Percentiles rank a stretch among this genome's conserved stretches.
Conservation (phyloP, 2,329 filamentous ascomycete genomes). For the Aspergillus sergii region DNA sequence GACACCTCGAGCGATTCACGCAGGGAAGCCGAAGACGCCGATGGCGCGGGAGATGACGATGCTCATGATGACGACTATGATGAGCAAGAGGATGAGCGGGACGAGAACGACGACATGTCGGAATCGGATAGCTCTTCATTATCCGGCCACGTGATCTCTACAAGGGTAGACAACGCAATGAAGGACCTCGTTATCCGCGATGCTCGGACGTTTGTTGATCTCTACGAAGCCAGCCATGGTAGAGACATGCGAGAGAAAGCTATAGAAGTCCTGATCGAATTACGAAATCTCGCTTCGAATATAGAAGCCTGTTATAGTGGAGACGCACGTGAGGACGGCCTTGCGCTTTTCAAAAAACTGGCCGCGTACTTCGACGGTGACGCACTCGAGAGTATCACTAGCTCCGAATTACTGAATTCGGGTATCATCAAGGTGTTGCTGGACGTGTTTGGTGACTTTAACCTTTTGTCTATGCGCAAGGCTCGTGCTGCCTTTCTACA, state of each 20-base stretch:
- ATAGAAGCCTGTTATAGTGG: constrained; percentile 71
- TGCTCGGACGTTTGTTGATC: constrained; percentile 80
- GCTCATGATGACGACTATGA: constrained; percentile 58
- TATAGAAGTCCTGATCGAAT: constrained; percentile 69
- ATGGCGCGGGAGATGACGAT: constrained; percentile 55
- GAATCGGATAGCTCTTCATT: constrained; percentile 68
- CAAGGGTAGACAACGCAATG: constrained; percentile 53
- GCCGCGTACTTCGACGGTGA: constrained; percentile 86
- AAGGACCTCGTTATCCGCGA: constrained; percentile 73
- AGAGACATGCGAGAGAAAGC: constrained; percentile 79
- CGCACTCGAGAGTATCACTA: constrained; percentile 89
- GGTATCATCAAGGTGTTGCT: constrained; percentile 84
- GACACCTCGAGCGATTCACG: constrained; percentile 22
- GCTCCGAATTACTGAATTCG: constrained; percentile 88
- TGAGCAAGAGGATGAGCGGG: constrained; percentile 54
- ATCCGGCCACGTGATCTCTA: constrained; percentile 43
- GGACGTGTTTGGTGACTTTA: constrained; percentile 74
- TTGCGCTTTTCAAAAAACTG: constrained; percentile 71
- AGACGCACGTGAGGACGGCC: constrained; percentile 51
- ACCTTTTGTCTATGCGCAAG: constrained; percentile 47
- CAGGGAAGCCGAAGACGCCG: constrained; percentile 33
- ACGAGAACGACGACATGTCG: constrained; percentile 56
- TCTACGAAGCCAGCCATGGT: constrained; percentile 76
- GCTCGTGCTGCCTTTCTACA: constrained; percentile 85
- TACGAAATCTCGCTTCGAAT: constrained; percentile 71